These are phyloP conservation scores for Aspergillus viridinutans DNA, from an alignment of 2,329 filamentous ascomycete species.

Conservation along the genomic window DNA sequence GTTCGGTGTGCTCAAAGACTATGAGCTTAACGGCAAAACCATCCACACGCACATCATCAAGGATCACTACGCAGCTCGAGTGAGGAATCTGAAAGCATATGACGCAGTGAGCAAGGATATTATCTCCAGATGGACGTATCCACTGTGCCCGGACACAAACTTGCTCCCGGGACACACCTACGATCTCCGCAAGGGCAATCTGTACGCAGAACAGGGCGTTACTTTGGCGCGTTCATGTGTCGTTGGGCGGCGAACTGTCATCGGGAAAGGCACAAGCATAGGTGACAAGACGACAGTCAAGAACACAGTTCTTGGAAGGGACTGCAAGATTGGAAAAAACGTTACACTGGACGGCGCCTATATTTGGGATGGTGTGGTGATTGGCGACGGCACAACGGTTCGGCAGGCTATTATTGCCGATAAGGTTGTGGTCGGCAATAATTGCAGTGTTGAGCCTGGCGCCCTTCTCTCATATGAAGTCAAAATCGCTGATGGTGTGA, in stretches of 20 bases:
- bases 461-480: slow-evolving; percentile 78
- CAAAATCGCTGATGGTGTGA: slow-evolving; percentile 60
- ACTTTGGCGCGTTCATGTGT: slow-evolving; percentile 67
- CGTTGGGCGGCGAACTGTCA: slow-evolving; percentile 64
- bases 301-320: slow-evolving; percentile 75
- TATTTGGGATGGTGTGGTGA: slow-evolving; percentile 78
- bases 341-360: slow-evolving; percentile 75
- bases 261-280: slow-evolving; percentile 72
- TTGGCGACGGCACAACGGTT: slow-evolving; percentile 71
- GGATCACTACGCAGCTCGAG: slow-evolving; percentile 80
- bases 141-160: slow-evolving; percentile 85
- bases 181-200: slow-evolving; percentile 61
- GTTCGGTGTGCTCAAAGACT: slow-evolving; percentile 90
- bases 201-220: slow-evolving; percentile 76
- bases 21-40: slow-evolving; percentile 95
- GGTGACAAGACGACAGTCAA: slow-evolving; percentile 66
- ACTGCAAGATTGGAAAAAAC: slow-evolving; percentile 82
- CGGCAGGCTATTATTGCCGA: slow-evolving; percentile 72
- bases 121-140: slow-evolving; percentile 81
- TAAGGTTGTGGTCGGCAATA: slow-evolving; percentile 65
- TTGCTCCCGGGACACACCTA: slow-evolving; percentile 74
- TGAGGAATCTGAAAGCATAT: slow-evolving; percentile 82
- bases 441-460: slow-evolving; percentile 65
- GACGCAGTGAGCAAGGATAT: slow-evolving; percentile 84
- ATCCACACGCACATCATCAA: slow-evolving; percentile 84